Evolutionary conservation across 2,329 filamentous ascomycete species (phyloP).

Genomic region (Chaetothyriales sp.): DNA sequence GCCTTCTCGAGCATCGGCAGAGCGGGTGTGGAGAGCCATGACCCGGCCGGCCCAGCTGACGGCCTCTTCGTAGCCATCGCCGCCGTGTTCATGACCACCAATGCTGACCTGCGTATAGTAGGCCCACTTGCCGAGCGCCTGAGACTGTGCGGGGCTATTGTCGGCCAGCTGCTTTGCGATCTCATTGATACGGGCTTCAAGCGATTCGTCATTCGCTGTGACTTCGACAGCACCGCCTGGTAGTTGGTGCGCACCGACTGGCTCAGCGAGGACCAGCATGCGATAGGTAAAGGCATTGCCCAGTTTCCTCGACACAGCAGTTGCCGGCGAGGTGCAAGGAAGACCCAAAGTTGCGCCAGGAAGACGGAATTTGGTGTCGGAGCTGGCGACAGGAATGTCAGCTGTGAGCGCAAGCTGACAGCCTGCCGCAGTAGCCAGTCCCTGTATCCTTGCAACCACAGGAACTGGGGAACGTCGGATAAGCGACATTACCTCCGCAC

Average conservation of each 20-base stretch:
- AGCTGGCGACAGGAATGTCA: constrained; percentile 13
- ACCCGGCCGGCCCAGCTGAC: constrained; percentile 15
- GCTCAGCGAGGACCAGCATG: constrained; percentile 16
- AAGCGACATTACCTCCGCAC: constrained; percentile 17
- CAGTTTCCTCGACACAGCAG: constrained; percentile 12
- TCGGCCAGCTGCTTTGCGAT: constrained; percentile 12
- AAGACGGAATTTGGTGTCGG: constrained; percentile 14
- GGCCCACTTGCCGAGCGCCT: constrained; percentile 17
- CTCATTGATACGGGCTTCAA: constrained; percentile 11
- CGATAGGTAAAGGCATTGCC: constrained; percentile 15
- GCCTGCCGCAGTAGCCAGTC: constrained; percentile 16
- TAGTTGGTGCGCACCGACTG: constrained; percentile 12
- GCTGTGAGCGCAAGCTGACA: constrained; percentile 15
- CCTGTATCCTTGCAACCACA: constrained; percentile 16
- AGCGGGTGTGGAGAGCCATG: constrained; percentile 16
- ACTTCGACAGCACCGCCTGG: constrained; percentile 14
- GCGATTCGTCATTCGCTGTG: constrained; percentile 9
- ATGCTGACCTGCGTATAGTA: constrained; percentile 16
- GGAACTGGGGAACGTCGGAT: constrained; percentile 16
- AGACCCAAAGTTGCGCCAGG: constrained; percentile 15
- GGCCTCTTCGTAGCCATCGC: constrained; percentile 18
- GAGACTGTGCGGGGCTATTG: constrained; percentile 12
- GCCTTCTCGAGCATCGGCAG: constrained; percentile 15
- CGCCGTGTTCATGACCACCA: constrained; percentile 6
- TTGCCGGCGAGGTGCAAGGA: constrained; percentile 17